These are phyloP conservation scores for Schizochytrium sp. DNA, from an alignment of 108 stramenopile species.

Conservation along the genomic window DNA sequence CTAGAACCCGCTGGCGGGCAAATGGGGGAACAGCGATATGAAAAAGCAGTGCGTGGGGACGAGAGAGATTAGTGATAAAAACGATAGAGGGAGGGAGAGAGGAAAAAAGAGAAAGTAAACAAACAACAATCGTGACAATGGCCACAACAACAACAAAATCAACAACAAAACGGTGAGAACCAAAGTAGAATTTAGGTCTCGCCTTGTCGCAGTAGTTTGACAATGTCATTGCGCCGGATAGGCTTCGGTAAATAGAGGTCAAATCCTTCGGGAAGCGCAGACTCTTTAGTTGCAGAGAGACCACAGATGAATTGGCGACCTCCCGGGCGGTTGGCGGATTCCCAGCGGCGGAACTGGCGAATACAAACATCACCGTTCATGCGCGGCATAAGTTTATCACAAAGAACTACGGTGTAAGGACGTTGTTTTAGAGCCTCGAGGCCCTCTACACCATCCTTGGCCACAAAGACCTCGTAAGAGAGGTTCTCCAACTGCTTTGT, in stretches of 20 bases:
- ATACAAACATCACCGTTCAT: slow-evolving; percentile 58
- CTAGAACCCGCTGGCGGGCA: no score
- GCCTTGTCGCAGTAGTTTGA: slow-evolving; percentile 28
- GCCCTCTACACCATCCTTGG: slow-evolving; percentile 68
- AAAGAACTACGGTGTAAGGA: slow-evolving; percentile 30
- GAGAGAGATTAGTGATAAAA: no score
- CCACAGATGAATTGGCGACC: slow-evolving; percentile 25
- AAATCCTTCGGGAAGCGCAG: slow-evolving; percentile 44
- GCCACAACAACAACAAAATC: no score
- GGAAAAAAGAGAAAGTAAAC: no score
- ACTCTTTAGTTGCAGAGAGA: slow-evolving; percentile 18
- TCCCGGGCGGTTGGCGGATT: neutral
- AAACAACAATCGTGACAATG: no score
- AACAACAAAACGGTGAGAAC: no score
- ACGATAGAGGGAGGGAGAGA: no score
- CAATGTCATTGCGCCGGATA: neutral
- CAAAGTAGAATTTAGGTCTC: neutral
- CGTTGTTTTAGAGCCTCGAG: slow-evolving; percentile 54
- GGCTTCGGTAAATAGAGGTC: slow-evolving; percentile 43
- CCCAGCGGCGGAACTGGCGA: slow-evolving; percentile 54
- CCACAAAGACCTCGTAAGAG: slow-evolving; percentile 65
- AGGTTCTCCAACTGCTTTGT: slow-evolving; percentile 63
- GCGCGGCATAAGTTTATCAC: slow-evolving; percentile 55
- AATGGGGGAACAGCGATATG: no score
- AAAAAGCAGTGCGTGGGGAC: no score